Evolutionary conservation across 192 early-diverging fungal species (phyloP).

Genomic region (Coemansia sp.): DNA sequence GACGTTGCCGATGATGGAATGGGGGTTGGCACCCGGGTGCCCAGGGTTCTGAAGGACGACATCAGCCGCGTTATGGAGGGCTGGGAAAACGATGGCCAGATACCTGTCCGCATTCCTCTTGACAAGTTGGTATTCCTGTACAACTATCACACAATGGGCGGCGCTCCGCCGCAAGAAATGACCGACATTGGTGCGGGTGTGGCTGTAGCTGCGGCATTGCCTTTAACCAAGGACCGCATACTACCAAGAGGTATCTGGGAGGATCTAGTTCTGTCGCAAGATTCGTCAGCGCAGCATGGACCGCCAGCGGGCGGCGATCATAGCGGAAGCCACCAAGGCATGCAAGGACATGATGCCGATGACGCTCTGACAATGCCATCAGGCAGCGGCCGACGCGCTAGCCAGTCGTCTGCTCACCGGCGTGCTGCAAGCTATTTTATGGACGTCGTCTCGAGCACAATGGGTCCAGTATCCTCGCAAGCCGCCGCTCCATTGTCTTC

Average conservation of each 20-base stretch:
- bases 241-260: slow-evolving; percentile 41
- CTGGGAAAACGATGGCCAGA: slow-evolving; percentile 46
- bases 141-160: slow-evolving; percentile 34
- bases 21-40: slow-evolving; percentile 30
- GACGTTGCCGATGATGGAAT: neutral
- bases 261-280: neutral
- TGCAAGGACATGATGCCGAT: neutral
- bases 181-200: slow-evolving; percentile 44
- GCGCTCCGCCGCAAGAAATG: slow-evolving; percentile 31
- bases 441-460: slow-evolving; percentile 5
- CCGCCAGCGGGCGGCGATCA: neutral
- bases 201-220: slow-evolving; percentile 33
- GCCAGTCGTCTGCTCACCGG: slow-evolving; percentile 14
- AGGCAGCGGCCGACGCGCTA: neutral
- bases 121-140: slow-evolving; percentile 45
- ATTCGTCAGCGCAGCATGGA: slow-evolving; percentile 1
- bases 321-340: neutral
- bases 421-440: slow-evolving; percentile 21
- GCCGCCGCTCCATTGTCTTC: neutral
- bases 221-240: slow-evolving; percentile 28
- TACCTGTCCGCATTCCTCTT: slow-evolving; percentile 32
- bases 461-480: neutral
- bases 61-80: slow-evolving; percentile 36
- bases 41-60: slow-evolving; percentile 27
- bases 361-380: slow-evolving; percentile 9